These are phyloP conservation scores for Phytopythium vexans DNA, from an alignment of 352 stramenopile genomes.

Conservation along the genomic window DNA sequence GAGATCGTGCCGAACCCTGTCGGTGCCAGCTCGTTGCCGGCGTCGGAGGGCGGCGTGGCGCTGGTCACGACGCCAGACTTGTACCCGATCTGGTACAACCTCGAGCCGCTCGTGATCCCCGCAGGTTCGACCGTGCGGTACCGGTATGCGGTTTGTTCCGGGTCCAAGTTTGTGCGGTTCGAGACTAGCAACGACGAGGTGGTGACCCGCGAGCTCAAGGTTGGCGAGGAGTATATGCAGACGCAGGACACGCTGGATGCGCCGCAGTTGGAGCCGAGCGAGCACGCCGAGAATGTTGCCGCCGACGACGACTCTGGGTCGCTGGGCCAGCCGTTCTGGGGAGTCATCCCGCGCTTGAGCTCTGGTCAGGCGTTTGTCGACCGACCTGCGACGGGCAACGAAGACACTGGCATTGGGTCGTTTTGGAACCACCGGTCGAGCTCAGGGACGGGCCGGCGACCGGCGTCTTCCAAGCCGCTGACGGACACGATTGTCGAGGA, in stretches of 20 bases:
- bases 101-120: slow-evolving; percentile 71
- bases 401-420: slow-evolving; percentile 24
- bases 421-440: slow-evolving; percentile 14
- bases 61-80: slow-evolving; percentile 85
- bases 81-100: slow-evolving; percentile 89
- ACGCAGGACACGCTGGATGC: slow-evolving; percentile 76
- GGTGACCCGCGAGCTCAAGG: slow-evolving; percentile 48
- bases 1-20: slow-evolving; percentile 49
- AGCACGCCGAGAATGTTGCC: background rate
- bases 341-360: slow-evolving; percentile 73
- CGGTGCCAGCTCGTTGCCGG: slow-evolving; percentile 11
- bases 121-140: slow-evolving; percentile 69
- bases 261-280: slow-evolving; percentile 3
- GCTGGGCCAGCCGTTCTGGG: slow-evolving; percentile 25
- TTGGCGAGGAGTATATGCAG: slow-evolving; percentile 57
- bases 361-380: slow-evolving; percentile 83
- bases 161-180: slow-evolving; percentile 74
- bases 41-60: slow-evolving; percentile 48
- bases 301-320: slow-evolving; percentile 4
- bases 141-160: slow-evolving; percentile 82
- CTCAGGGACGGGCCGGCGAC: slow-evolving; percentile 10
- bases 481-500: slow-evolving; percentile 59
- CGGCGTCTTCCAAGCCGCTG: slow-evolving; percentile 22
- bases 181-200: slow-evolving; percentile 41
- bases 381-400: slow-evolving; percentile 46